phyloP scores from a whole-genome alignment of 805 yeast genomes.

The Danielia reshetovae region DNA sequence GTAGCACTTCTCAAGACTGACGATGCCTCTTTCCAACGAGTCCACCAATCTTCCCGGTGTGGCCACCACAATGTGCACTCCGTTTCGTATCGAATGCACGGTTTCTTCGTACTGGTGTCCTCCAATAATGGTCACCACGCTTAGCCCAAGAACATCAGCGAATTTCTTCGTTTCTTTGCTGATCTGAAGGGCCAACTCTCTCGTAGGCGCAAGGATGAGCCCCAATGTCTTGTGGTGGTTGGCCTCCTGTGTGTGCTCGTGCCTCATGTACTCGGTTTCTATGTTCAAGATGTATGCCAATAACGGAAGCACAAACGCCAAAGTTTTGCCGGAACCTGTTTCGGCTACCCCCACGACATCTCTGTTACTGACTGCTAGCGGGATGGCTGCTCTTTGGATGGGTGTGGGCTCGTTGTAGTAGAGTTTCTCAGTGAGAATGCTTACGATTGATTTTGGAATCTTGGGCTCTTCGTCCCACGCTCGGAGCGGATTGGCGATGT shows the following conservation, averaged over 20 bases:
- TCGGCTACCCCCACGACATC: slow-evolving; percentile 91
- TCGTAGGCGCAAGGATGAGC: slow-evolving; percentile 81
- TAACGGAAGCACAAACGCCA: slow-evolving; percentile 76
- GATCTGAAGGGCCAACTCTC: slow-evolving; percentile 90
- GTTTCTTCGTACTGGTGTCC: slow-evolving; percentile 85
- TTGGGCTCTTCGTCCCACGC: slow-evolving; percentile 66
- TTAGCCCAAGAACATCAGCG: slow-evolving; percentile 35
- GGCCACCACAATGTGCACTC: slow-evolving; percentile 80
- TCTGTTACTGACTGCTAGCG: slow-evolving; percentile 52
- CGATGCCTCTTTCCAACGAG: slow-evolving; percentile 62
- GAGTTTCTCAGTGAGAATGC: slow-evolving; percentile 31
- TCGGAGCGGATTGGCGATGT: slow-evolving; percentile 58
- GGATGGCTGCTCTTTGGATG: slow-evolving; percentile 85
- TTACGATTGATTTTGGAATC: slow-evolving; percentile 25
- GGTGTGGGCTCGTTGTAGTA: slow-evolving; percentile 76
- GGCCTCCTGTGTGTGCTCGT: slow-evolving; percentile 41
- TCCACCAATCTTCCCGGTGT: slow-evolving; percentile 93
- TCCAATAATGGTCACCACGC: slow-evolving; percentile 72
- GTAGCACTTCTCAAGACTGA: slow-evolving; percentile 57
- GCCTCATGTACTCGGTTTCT: slow-evolving; percentile 29
- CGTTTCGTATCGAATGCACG: slow-evolving; percentile 51
- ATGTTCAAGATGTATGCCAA: slow-evolving; percentile 45
- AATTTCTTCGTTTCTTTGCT: slow-evolving; percentile 60
- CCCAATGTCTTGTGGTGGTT: slow-evolving; percentile 68
- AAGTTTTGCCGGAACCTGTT: slow-evolving; percentile 95